A percentile compares a stretch with the other conserved stretches of the same genome.
Conservation (phyloP, 2,329 filamentous ascomycete genomes). For the Aspergillus fumigatus region DNA sequence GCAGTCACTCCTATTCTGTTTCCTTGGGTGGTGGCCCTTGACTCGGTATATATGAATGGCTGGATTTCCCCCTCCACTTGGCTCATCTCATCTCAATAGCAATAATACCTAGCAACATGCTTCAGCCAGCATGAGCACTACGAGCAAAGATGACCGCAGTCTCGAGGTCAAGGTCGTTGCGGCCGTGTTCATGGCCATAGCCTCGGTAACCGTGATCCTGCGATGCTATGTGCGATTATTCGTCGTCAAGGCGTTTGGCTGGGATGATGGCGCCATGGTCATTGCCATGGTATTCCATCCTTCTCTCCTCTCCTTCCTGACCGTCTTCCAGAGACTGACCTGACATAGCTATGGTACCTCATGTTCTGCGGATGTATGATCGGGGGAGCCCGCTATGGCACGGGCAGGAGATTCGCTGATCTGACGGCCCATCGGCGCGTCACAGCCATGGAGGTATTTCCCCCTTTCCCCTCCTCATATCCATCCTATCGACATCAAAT, state of each 20-base stretch:
- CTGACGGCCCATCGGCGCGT: constrained; percentile 16
- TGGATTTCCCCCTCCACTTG: background rate
- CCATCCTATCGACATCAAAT: background rate
- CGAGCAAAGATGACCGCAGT: constrained; percentile 15
- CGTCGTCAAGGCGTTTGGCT: constrained; percentile 30
- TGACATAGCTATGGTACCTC: constrained; percentile 17
- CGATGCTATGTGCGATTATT: constrained; percentile 30
- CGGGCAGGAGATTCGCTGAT: constrained; percentile 17
- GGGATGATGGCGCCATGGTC: constrained; percentile 31
- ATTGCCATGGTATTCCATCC: constrained; percentile 18
- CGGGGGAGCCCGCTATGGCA: constrained; percentile 27
- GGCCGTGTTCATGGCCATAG: constrained; percentile 25
- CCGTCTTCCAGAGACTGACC: no score
- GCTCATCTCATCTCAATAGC: background rate
- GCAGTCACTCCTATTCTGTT: background rate
- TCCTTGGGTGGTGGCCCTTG: background rate
- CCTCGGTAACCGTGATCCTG: constrained; percentile 22
- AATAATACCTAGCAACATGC: background rate
- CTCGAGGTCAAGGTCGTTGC: constrained; percentile 21
- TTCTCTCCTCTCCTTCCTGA: no score
- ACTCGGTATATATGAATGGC: background rate
- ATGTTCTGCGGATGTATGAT: constrained; percentile 30
- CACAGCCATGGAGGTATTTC: constrained; percentile 23
- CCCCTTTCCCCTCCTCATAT: background rate
- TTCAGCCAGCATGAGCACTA: constrained; percentile 13